Evolutionary conservation across 495 filamentous ascomycete species (phyloP), one percentile per base, ranked within the genome.

Genomic region (Bacidia gigantensis): DNA sequence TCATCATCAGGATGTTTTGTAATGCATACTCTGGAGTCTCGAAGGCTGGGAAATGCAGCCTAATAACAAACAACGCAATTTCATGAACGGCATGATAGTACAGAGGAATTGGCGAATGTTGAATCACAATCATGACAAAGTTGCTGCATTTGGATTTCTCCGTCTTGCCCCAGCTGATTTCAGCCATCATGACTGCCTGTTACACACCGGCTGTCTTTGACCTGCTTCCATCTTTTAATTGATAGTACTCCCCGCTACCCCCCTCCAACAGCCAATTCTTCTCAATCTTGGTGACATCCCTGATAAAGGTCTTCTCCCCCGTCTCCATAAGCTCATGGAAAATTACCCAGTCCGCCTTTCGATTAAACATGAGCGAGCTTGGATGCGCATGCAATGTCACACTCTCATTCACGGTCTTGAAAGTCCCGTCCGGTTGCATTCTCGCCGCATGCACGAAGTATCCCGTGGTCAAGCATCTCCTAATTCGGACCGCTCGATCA

Each of bases 301-400:
- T 75, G 51, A 98, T 95, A 57, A 83, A 97, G 0, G 77, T 89
- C 72, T 96, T 97, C 51, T 78, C 76, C 14, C 86, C 84, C 20
- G 86, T 93, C 67, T 98, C 89, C 72, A 95, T 79, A 48, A 96
- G 79, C 64, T 97, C 93, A 61, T 93, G 85, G 62, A 97, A 98
- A 40, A 98, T 79, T 10, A 98, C 89, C 92, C 92, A 98, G 58
- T 97, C 90, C 17, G 86, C 88, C 71, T 94, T 96, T 42, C 92
- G 80, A 67, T 96, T 95, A 74, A 97, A 97, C 83, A 98, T 88
- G 60, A 98, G 66, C 17, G 86, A 92, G 60, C 80, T 93, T 2
- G 92, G 93, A 68, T 98, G 92, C 18, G 88, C 87, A 70, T 94
- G 79, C 32, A 98, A 69, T 41, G 78, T 77, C 38, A 76, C 67